Conservation (phyloP, 352 stramenopile species). For the Globisporangium spiculum region DNA sequence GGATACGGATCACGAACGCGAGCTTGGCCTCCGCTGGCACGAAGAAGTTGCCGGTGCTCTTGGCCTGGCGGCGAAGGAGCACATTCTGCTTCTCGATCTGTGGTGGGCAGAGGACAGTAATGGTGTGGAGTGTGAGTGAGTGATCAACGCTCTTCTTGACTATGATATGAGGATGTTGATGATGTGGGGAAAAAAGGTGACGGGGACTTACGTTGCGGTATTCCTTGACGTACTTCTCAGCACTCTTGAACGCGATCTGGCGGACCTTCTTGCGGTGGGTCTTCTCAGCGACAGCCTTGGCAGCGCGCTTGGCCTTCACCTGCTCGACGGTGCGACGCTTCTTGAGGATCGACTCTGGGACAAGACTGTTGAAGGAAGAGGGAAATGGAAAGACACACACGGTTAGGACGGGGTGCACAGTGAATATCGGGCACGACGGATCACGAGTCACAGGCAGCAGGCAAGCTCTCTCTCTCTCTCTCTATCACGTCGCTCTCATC, state of each 20-base stretch:
- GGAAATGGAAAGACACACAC: slow-evolving; percentile 18
- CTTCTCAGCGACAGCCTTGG: slow-evolving; percentile 76
- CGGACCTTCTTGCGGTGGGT: slow-evolving; percentile 85
- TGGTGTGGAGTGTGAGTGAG: neutral
- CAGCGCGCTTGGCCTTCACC: slow-evolving; percentile 84
- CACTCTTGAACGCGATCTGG: slow-evolving; percentile 91
- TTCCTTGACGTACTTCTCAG: slow-evolving; percentile 99
- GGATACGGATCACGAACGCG: slow-evolving; percentile 97
- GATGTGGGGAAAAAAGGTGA: neutral
- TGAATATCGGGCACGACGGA: slow-evolving; percentile 20
- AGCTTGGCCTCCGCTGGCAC: slow-evolving; percentile 98
- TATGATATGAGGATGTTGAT: no score
- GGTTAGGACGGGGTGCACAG: slow-evolving; percentile 76
- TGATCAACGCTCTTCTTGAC: neutral
- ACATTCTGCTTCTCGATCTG: slow-evolving; percentile 92
- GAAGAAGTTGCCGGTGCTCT: slow-evolving; percentile 95
- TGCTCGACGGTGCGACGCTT: slow-evolving; percentile 87
- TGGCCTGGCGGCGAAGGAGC: slow-evolving; percentile 95
- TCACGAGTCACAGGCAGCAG: slow-evolving; percentile 7
- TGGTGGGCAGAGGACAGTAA: neutral
- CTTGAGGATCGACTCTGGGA: slow-evolving; percentile 90
- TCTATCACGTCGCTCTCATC: neutral
- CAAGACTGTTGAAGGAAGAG: slow-evolving; percentile 51
- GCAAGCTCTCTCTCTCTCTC: slow-evolving; percentile 1
- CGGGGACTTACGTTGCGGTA: slow-evolving; percentile 87